Percentiles rank a stretch among this genome's conserved stretches.
These are phyloP conservation scores for Cucumis sativus DNA, from an alignment of 306 rosid species.

Conservation along the genomic window Cucumber_9930_V3 NC_026655.2:18761001-18761500, in stretches of 20 bases:
- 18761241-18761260: conserved; percentile 79
- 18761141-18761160: conserved; percentile 53
- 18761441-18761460: not conserved
- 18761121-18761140: conserved; percentile 49
- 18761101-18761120: conserved; percentile 87
- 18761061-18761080: conserved; percentile 72
- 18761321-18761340: not conserved
- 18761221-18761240: not conserved
- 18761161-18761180: conserved; percentile 14
- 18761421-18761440: not conserved
- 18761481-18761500: not conserved
- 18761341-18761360: not conserved
- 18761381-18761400: not conserved
- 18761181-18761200: not conserved
- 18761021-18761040: conserved; percentile 44
- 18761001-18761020: conserved; percentile 60
- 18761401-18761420: not conserved
- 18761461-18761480: not conserved
- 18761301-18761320: not conserved
- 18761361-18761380: not conserved
- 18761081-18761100: conserved; percentile 75
- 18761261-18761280: conserved; percentile 97
- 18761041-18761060: conserved; percentile 85
- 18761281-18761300: conserved; percentile 75
- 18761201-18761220: not conserved